These are phyloP conservation scores for Apiospora saccharicola DNA, from an alignment of 2,329 filamentous ascomycete genomes.

Conservation along the genomic window DNA sequence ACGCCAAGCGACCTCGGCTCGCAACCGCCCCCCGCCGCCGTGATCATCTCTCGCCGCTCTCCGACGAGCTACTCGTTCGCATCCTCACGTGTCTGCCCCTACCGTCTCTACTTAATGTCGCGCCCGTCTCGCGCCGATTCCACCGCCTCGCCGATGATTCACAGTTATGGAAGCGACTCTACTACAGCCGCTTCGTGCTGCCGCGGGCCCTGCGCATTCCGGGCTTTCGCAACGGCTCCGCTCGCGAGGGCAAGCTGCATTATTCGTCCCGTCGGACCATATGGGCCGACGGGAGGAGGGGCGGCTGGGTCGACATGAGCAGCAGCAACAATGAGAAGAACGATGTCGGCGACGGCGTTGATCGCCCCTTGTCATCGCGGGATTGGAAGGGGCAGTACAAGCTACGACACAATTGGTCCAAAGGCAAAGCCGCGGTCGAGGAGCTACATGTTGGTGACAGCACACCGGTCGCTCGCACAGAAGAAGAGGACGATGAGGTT, in stretches of 20 bases:
- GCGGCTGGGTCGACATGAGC: constrained; percentile 60
- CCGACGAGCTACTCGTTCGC: constrained; percentile 87
- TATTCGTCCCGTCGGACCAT: constrained; percentile 53
- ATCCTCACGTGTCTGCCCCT: constrained; percentile 81
- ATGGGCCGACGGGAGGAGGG: constrained; percentile 55
- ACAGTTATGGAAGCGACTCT: constrained; percentile 89
- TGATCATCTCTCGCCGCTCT: constrained; percentile 76
- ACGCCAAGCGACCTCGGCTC: constrained; percentile 52
- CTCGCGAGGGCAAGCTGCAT: constrained; percentile 47
- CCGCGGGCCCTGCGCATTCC: constrained; percentile 81
- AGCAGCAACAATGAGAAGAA: constrained; percentile 32
- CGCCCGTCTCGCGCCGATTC: constrained; percentile 78
- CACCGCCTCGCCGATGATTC: constrained; percentile 77
- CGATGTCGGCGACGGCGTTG: neutral
- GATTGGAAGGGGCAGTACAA: constrained; percentile 76
- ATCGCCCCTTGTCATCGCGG: neutral
- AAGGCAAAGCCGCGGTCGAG: constrained; percentile 79
- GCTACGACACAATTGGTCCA: constrained; percentile 89
- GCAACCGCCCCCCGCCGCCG: constrained; percentile 29
- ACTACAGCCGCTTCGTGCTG: constrained; percentile 86
- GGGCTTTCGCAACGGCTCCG: constrained; percentile 58
- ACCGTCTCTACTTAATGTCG: constrained; percentile 67
- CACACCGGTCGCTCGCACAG: neutral
- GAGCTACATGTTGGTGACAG: constrained; percentile 64
- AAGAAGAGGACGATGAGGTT: neutral